These are phyloP conservation scores for Sphaerulina populicola DNA, from an alignment of 2,329 filamentous ascomycete species.

Conservation along the genomic window DNA sequence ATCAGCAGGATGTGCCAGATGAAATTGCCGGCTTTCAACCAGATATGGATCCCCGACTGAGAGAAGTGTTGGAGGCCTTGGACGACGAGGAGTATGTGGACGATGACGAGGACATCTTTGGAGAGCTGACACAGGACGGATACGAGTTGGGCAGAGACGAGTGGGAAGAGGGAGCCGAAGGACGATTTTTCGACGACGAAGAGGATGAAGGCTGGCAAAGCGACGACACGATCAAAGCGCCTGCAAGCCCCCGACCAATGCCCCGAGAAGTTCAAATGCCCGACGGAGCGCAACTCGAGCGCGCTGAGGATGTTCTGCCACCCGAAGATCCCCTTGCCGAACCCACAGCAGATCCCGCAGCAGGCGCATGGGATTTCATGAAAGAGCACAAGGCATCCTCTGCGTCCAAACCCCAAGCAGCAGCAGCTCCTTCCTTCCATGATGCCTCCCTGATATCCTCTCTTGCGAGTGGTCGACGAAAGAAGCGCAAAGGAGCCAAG, in stretches of 20 bases:
- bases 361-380: constrained; percentile 85
- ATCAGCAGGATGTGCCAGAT: constrained; percentile 88
- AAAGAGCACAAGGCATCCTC: constrained; percentile 68
- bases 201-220: constrained; percentile 92
- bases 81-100: constrained; percentile 95
- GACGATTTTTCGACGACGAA: constrained; percentile 30
- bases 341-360: constrained; percentile 36
- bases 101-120: constrained; percentile 74
- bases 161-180: constrained; percentile 52
- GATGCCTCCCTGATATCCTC: constrained; percentile 62
- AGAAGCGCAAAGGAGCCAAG: constrained; percentile 91
- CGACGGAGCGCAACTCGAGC: constrained; percentile 32
- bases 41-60: constrained; percentile 88
- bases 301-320: constrained; percentile 43
- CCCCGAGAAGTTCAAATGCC: constrained; percentile 30
- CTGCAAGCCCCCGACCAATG: constrained; percentile 24
- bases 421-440: constrained; percentile 51
- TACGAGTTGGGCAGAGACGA: constrained; percentile 69
- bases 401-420: constrained; percentile 34
- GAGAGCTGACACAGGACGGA: constrained; percentile 58
- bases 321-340: constrained; percentile 31
- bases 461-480: constrained; percentile 68
- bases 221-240: constrained; percentile 73
- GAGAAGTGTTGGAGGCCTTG: constrained; percentile 84
- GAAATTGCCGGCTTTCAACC: constrained; percentile 88